Evolutionary conservation across 192 early-diverging fungal genomes (phyloP), one percentile per base, ranked within the genome.

Genomic region (Chytriomyces sp.): DNA sequence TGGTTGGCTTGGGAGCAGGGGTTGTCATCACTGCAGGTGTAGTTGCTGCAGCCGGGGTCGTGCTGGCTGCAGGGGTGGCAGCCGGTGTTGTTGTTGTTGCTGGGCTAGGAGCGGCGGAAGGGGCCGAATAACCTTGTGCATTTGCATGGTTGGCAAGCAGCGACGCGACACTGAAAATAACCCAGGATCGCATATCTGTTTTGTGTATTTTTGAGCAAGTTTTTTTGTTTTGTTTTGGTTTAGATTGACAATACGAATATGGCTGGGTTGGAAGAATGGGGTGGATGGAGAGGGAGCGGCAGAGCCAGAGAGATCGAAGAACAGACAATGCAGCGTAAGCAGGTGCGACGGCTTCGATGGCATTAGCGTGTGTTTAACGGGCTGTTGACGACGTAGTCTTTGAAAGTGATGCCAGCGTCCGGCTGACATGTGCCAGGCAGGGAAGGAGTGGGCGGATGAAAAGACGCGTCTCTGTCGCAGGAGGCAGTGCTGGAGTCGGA

Each of bases 121-220:
- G 9, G 62, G n/a, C 26, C 62, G 10, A 26, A 64, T 10, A 16
- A 26, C 26, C 26, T 13, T 10, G 26, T 64, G 62, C 16, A 64
- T 13, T 26, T 10, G n/a, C 16, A 26, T 11, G 9, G n/a, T 26
- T 11, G 9, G n/a, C 62, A 26, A 62, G 16, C 11, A 72, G 8
- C 13, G 57, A 23, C 26, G 16, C 62, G 60, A 62, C 62, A 18
- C 28, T 11, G 8, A 72, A 35, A 62, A 72, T 72, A 3, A 72
- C 70, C 24, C 63, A 72, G 57, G 43, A 24, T 11, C 62, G 62
- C 62, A 64, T 72, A n/a, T 11, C 57, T 72, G 28, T 63, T 43
- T 64, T 61, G 49, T 72, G 2, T 0, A n/a, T 63, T 72, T 61
- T 8, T 72, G 13, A 2, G 1, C 8, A 35, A 2, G 0, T 35